A percentile compares a stretch with the other conserved stretches of the same genome.
These are phyloP conservation scores for Zygoascus bituminiphila DNA, from an alignment of 805 yeast species.

Conservation along the genomic window DNA sequence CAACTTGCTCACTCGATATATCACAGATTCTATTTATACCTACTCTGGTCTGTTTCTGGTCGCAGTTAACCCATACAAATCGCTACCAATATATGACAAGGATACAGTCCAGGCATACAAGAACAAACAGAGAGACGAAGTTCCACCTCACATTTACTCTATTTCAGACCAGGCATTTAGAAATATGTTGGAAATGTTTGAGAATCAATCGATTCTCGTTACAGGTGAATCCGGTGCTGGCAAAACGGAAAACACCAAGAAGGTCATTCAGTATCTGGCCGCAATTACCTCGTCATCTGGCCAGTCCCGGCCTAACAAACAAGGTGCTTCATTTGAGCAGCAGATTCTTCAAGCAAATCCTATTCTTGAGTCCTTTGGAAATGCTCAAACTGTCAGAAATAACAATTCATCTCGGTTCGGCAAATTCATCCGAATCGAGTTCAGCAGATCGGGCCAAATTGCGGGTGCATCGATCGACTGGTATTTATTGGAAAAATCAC, in stretches of 20 bases:
- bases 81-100: slow-evolving; percentile 59
- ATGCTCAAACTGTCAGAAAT: slow-evolving; percentile 90
- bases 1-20: slow-evolving; percentile 70
- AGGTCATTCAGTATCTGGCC: slow-evolving; percentile 84
- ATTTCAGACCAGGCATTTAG: slow-evolving; percentile 81
- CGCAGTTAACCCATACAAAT: slow-evolving; percentile 86
- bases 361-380: slow-evolving; percentile 91
- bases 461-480: slow-evolving; percentile 91
- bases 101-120: slow-evolving; percentile 52
- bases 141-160: slow-evolving; percentile 79
- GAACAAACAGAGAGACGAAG: slow-evolving; percentile 34
- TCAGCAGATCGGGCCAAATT: slow-evolving; percentile 53
- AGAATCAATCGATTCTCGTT: slow-evolving; percentile 86
- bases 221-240: slow-evolving; percentile 99
- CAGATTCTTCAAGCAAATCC: slow-evolving; percentile 93
- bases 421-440: slow-evolving; percentile 83
- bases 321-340: slow-evolving; percentile 49
- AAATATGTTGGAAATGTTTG: slow-evolving; percentile 55
- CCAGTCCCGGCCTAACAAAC: slow-evolving; percentile 18
- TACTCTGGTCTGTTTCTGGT: slow-evolving; percentile 93
- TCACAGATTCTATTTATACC: slow-evolving; percentile 75
- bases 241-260: slow-evolving; percentile 94
- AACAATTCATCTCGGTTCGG: slow-evolving; percentile 96
- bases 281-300: slow-evolving; percentile 43
- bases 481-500: slow-evolving; percentile 86